Base-by-base conservation (phyloP, 768 basidiomycete species). In the Boletus rubroflammeus region DNA sequence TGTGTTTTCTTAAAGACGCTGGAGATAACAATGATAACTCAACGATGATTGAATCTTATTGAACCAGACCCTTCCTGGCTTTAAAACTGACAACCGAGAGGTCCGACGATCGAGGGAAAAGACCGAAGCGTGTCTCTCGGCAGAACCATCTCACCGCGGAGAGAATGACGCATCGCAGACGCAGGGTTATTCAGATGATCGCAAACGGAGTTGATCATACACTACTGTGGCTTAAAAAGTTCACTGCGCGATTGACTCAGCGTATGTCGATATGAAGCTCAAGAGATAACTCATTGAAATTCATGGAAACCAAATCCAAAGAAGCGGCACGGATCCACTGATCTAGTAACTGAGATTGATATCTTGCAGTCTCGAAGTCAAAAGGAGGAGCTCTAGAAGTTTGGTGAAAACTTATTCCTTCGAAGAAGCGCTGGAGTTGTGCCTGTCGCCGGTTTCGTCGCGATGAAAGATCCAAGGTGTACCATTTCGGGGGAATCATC, bases 21-120 rank as follows among this genome's bases (percentile, higher is more conserved):
- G 28, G 29, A 55, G 59, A 58, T 58, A 61, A 44, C 56, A 39
- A 49, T 41, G 48, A 48, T 56, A 45, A 50, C 35, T 28, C 39
- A 10, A 11, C 5, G 8, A 7, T 1, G 29, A 31, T 5, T 5
- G 50, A 52, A 31, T 6, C 14, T 15, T 51, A 14, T 28, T 6
- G 36, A 29, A 34, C 35, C 23, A n/a, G 14, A 35, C 10, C 23
- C 5, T 9, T 23, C n/a, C 23, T 47, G 19, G 28, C 15, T 17
- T 15, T 14, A n/a, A 28, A 45, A 38, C n/a, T 23, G 14, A 21
- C 14, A 11, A 8, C 47, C 31, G 39, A 10, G 25, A 21, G 38
- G 40, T 34, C 55, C 38, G 50, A 26, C 45, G 60, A 40, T 47
- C 50, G 15, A 31, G 21, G 11, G 4, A 50, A 42, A 43, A 19